Conservation (phyloP, 208 protist species). For the Leishmania braziliensis region DNA sequence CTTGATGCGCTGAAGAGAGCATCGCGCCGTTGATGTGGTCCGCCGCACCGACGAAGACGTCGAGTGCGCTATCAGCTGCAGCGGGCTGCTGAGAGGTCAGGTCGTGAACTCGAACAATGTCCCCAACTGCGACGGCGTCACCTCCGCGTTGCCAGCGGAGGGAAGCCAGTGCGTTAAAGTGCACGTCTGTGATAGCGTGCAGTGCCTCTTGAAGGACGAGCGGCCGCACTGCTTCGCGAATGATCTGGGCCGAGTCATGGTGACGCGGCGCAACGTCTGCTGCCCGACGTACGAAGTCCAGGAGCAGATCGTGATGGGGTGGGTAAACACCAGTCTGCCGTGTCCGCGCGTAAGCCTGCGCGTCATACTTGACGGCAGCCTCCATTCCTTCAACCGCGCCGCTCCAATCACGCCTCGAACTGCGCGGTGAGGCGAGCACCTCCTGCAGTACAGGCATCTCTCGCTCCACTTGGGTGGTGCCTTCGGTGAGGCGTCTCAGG, state of each 20-base stretch:
- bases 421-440: conserved; percentile 36
- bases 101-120: conserved; percentile 47
- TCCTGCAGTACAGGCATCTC: conserved; percentile 67
- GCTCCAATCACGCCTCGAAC: conserved; percentile 44
- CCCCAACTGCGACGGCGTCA: conserved; percentile 47
- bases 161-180: conserved; percentile 84
- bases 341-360: conserved; percentile 33
- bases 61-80: conserved; percentile 3
- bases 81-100: neutral
- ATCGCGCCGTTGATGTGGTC: conserved; percentile 75
- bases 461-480: conserved; percentile 52
- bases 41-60: conserved; percentile 65
- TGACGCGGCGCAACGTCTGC: conserved; percentile 43
- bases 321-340: conserved; percentile 73
- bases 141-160: conserved; percentile 58
- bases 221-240: conserved; percentile 64
- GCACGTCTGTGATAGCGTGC: conserved; percentile 68
- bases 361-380: conserved; percentile 44
- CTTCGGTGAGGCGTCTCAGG: conserved; percentile 58
- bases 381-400: conserved; percentile 37
- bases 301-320: conserved; percentile 74
- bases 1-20: conserved; percentile 45
- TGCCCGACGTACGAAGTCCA: conserved; percentile 71
- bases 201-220: conserved; percentile 71
- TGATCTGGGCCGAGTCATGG: conserved; percentile 75